Evolutionary conservation across 2,329 filamentous ascomycete species (phyloP), one percentile per base, ranked within the genome.

Genomic region (Epichloe brachyelytri): DNA sequence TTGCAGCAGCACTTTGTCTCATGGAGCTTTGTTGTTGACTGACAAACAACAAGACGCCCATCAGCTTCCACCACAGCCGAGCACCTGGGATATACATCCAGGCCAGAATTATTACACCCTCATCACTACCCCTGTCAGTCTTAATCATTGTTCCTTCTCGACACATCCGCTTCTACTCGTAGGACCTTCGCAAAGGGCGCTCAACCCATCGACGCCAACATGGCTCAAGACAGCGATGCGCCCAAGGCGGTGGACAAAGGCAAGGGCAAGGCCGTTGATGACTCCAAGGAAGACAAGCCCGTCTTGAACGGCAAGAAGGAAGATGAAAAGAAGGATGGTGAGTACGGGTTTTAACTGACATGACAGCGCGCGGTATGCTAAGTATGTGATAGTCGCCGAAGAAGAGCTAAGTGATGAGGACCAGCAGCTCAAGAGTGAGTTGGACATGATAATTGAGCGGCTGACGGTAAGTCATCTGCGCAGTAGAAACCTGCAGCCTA

Each of bases 361-460:
- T 49, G n/a, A 44, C 20, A 43, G 55, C 54, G 52, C 48, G 52
- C 51, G 43, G 48, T 51, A 51, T 56, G 52, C 59, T 62, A 57
- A 62, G 51, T 12, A 40, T 53, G 55, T 48, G 34, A 33, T 46
- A 68, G 67, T 62, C 36, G 71, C 68, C 63, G 66, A 77, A 73
- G 91, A 97, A 72, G 93, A 98, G 71, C 83, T 98, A 60, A 98
- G 79, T 64, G 93, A 98, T 64, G 93, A 98, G 70, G 93, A 98
- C 59, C 90, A 97, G 72, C 90, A 97, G 75, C 82, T 98, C 64
- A 98, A 98, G 77, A 90, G 79, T 64, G 93, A 98, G 72, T 83
- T 98, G 55, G 93, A 98, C 59, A 94, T 97, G 90, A 80, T 98
- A 49, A 91, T 96, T 8, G 93, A 98, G 73, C 82, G 93, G 64